Evolutionary conservation across 2,329 filamentous ascomycete species (phyloP).

Genomic region (Nigrospora sphaerica): DNA sequence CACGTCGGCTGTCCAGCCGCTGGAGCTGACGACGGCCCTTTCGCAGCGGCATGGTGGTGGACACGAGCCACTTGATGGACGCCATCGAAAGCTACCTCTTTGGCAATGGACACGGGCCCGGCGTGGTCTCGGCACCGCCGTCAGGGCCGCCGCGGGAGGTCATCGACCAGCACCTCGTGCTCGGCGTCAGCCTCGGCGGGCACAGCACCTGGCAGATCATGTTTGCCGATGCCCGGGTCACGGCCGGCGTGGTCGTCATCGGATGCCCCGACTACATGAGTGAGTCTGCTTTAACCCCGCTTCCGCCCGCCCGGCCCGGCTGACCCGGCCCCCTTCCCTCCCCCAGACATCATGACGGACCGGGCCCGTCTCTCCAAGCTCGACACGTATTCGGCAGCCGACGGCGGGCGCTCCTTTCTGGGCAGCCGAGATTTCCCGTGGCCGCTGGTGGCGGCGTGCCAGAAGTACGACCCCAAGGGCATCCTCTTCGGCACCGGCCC

Average conservation of each 20-base stretch:
- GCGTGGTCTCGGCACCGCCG: slow-evolving; percentile 4
- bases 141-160: slow-evolving; percentile 3
- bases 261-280: slow-evolving; percentile 85
- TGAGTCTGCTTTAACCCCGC: slow-evolving; percentile 21
- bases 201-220: slow-evolving; percentile 82
- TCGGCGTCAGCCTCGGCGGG: slow-evolving; percentile 81
- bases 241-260: slow-evolving; percentile 72
- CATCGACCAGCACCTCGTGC: slow-evolving; percentile 60
- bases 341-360: slow-evolving; percentile 60
- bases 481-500: slow-evolving; percentile 54
- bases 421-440: slow-evolving; percentile 72
- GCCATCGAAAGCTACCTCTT: slow-evolving; percentile 72
- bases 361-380: slow-evolving; percentile 68
- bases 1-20: too few species aligned
- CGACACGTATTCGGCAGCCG: slow-evolving; percentile 47
- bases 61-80: slow-evolving; percentile 70
- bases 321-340: not conserved
- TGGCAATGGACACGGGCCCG: slow-evolving; percentile 24
- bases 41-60: slow-evolving; percentile 59
- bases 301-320: not conserved
- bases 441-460: slow-evolving; percentile 56
- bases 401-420: slow-evolving; percentile 57
- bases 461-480: slow-evolving; percentile 66
- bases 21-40: too few species aligned
- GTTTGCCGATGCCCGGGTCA: slow-evolving; percentile 70